Conservation (phyloP, 306 rosid species). For the Dalbergia oliveri region DNA sequence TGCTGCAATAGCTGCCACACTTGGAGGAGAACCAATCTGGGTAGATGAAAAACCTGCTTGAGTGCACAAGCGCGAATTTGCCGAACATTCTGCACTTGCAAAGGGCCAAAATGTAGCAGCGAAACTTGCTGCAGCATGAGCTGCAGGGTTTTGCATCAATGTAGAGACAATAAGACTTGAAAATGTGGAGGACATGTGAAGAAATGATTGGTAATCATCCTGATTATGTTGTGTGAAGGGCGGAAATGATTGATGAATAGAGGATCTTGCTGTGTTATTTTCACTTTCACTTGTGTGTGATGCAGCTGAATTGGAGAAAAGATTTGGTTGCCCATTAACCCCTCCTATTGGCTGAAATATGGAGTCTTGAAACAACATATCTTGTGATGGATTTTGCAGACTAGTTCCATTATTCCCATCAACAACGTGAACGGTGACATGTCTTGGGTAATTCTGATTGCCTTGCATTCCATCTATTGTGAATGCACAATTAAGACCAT, state of each 20-base stretch:
- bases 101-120: conserved; percentile 86
- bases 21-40: conserved; percentile 73
- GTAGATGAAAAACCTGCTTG: conserved; percentile 63
- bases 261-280: conserved; percentile 62
- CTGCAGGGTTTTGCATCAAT: conserved; percentile 89
- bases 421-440: conserved; percentile 86
- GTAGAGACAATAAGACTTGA: conserved; percentile 75
- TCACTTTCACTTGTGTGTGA: conserved; percentile 70
- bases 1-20: conserved; percentile 81
- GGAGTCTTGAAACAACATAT: conserved; percentile 61
- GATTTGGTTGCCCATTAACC: conserved; percentile 59
- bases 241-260: conserved; percentile 76
- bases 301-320: conserved; percentile 60
- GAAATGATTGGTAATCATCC: conserved; percentile 68
- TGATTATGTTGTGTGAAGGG: conserved; percentile 66
- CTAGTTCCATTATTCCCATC: conserved; percentile 75
- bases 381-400: conserved; percentile 60
- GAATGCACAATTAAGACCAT: conserved; percentile 59
- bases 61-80: conserved; percentile 58
- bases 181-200: conserved; percentile 73
- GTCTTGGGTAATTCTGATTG: conserved; percentile 84
- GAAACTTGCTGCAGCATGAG: conserved; percentile 94
- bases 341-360: conserved; percentile 65
- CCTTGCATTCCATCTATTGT: conserved; percentile 72
- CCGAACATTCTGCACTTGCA: conserved; percentile 59